These are phyloP conservation scores for Chalara sp. DNA, from an alignment of 2,329 filamentous ascomycete genomes.

Conservation along the genomic window DNA sequence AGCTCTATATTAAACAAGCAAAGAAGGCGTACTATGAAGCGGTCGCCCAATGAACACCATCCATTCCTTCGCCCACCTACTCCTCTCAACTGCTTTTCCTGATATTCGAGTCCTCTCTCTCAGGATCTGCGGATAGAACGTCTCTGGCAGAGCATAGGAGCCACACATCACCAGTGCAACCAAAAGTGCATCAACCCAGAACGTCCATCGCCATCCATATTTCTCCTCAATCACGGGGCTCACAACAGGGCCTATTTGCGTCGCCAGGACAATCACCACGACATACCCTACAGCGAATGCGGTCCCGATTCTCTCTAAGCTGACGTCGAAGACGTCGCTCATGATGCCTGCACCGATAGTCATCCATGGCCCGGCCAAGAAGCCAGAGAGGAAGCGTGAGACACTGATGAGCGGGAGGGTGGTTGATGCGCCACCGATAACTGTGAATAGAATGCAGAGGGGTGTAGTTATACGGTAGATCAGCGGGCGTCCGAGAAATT, in stretches of 20 bases:
- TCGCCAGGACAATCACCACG: slow-evolving; percentile 2
- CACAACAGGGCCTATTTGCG: slow-evolving; percentile 6
- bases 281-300: slow-evolving; percentile 6
- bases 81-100: neutral
- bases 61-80: neutral
- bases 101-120: neutral
- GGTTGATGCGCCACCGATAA: slow-evolving; percentile 1
- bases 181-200: slow-evolving; percentile 6
- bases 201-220: slow-evolving; percentile 9
- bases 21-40: slow-evolving; percentile 1
- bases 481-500: slow-evolving; percentile 6
- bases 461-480: slow-evolving; percentile 5
- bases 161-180: neutral
- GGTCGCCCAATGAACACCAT: slow-evolving; percentile 6
- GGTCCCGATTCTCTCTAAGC: slow-evolving; percentile 7
- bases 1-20: slow-evolving; percentile 33
- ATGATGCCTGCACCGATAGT: slow-evolving; percentile 6
- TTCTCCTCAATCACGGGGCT: slow-evolving; percentile 3
- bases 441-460: slow-evolving; percentile 7
- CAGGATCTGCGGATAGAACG: slow-evolving; percentile 5
- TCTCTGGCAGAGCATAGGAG: slow-evolving; percentile 10
- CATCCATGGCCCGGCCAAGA: slow-evolving; percentile 4
- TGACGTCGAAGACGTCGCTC: slow-evolving; percentile 11
- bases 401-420: slow-evolving; percentile 1
- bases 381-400: slow-evolving; percentile 6